These are phyloP conservation scores for Lasiosphaeria hispida DNA, from an alignment of 495 filamentous ascomycete genomes.

Conservation along the genomic window DNA sequence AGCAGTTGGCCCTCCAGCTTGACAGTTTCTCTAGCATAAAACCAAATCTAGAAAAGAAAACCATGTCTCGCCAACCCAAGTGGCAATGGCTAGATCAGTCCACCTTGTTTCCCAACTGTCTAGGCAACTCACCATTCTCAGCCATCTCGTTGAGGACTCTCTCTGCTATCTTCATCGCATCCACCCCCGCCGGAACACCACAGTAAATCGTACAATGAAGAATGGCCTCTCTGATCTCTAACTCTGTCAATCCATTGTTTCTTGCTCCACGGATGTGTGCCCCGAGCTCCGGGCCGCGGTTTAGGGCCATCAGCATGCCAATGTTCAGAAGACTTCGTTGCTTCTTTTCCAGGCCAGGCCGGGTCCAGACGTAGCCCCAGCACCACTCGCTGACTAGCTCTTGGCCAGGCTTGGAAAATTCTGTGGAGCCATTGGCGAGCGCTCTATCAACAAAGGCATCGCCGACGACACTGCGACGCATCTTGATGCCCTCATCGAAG, in stretches of 20 bases:
- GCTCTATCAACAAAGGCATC: slow-evolving; percentile 50
- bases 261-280: slow-evolving; percentile 54
- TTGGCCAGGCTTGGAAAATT: slow-evolving; percentile 52
- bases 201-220: slow-evolving; percentile 55
- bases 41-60: no score
- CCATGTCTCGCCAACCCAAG: no score
- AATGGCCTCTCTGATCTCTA: slow-evolving; percentile 56
- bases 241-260: slow-evolving; percentile 50
- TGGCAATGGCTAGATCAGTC: neutral
- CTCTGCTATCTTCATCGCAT: slow-evolving; percentile 46
- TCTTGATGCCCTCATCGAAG: slow-evolving; percentile 53
- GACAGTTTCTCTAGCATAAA: no score
- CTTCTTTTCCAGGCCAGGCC: slow-evolving; percentile 53
- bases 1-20: no score
- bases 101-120: slow-evolving; percentile 22
- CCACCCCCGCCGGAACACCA: slow-evolving; percentile 56
- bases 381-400: slow-evolving; percentile 53
- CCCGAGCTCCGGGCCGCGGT: slow-evolving; percentile 50
- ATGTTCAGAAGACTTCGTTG: slow-evolving; percentile 55
- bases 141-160: slow-evolving; percentile 39
- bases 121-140: slow-evolving; percentile 32
- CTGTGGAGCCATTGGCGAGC: slow-evolving; percentile 40
- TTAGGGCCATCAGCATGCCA: slow-evolving; percentile 52
- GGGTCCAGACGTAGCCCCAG: slow-evolving; percentile 56
- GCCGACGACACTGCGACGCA: slow-evolving; percentile 52